A percentile compares a stretch with the other conserved stretches of the same genome.
Conservation (phyloP, 2,329 filamentous ascomycete genomes). For the Grosmannia serpens region DNA sequence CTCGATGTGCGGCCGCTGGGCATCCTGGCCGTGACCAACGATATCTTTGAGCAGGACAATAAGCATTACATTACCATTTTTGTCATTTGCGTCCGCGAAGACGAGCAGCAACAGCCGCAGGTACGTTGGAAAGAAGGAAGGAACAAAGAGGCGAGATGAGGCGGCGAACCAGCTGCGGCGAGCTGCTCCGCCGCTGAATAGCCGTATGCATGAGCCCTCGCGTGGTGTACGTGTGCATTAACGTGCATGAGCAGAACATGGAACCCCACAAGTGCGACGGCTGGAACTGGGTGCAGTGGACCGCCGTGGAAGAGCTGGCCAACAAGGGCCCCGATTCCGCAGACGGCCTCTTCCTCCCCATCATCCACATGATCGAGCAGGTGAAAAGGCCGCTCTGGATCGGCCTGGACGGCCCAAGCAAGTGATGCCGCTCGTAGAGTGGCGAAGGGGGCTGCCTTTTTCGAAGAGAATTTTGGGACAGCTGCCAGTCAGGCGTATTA, state of each 20-base stretch:
- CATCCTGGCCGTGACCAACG: constrained; percentile 54
- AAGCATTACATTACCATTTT: constrained; percentile 72
- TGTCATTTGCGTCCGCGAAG: constrained; percentile 39
- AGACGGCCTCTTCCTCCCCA: constrained; percentile 27
- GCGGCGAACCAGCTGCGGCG: no score
- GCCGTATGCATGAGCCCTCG: not conserved
- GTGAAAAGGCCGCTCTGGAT: constrained; percentile 10
- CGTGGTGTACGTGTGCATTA: not conserved
- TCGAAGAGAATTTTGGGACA: no score
- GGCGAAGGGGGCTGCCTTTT: no score
- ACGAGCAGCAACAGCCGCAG: constrained; percentile 36
- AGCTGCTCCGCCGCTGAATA: no score
- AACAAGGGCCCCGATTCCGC: constrained; percentile 17
- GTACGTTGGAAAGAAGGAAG: constrained; percentile 27
- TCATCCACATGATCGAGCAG: constrained; percentile 23
- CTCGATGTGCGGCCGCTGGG: constrained; percentile 40
- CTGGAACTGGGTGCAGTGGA: constrained; percentile 38
- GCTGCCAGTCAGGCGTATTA: no score
- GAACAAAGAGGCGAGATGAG: not conserved
- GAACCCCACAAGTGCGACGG: constrained; percentile 40
- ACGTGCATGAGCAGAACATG: constrained; percentile 20
- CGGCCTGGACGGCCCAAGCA: not conserved
- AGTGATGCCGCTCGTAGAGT: not conserved
- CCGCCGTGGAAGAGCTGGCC: constrained; percentile 25
- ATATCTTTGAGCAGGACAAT: constrained; percentile 43